These are phyloP conservation scores for Raphanus hybrid DNA, from an alignment of 441 rosid genomes.

Conservation along the genomic window DNA sequence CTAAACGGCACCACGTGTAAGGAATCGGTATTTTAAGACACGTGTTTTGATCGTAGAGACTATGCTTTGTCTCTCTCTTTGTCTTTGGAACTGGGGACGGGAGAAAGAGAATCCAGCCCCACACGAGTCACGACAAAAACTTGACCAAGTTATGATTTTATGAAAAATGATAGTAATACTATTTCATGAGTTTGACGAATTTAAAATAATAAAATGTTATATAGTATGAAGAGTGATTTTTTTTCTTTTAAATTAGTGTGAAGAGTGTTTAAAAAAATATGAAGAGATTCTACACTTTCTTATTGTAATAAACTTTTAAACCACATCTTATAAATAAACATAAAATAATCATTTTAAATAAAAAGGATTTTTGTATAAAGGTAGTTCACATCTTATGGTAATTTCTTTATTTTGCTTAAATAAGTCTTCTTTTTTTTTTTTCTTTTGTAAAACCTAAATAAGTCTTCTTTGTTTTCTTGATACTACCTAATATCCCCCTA, in stretches of 20 bases:
- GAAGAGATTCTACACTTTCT: not conserved
- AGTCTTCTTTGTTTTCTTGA: not conserved
- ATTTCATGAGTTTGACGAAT: not conserved
- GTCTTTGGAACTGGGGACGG: constrained; percentile 22
- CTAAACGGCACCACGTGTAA: constrained; percentile 14
- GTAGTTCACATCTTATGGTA: not conserved
- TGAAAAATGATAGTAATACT: not conserved
- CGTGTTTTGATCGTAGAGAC: constrained; percentile 24
- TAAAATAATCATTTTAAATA: not conserved
- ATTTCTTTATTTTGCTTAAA: not conserved
- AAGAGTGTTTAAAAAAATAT: not conserved
- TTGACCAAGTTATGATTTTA: constrained; percentile 6
- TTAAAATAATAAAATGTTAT: too few species aligned
- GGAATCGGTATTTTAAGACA: not conserved
- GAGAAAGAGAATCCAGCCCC: constrained; percentile 7
- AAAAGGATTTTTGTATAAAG: not conserved
- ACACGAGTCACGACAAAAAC: constrained; percentile 38
- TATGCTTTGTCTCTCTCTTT: constrained; percentile 27
- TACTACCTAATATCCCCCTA: constrained; percentile 4
- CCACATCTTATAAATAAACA: not conserved
- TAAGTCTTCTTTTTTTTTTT: not conserved
- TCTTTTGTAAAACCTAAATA: too few species aligned
- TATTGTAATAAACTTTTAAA: not conserved
- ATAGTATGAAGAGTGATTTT: too few species aligned
- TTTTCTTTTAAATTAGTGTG: not conserved